phyloP scores from a whole-genome alignment of 1,139 yeast genomes.

The Lodderomyces parapsilosis region DNA sequence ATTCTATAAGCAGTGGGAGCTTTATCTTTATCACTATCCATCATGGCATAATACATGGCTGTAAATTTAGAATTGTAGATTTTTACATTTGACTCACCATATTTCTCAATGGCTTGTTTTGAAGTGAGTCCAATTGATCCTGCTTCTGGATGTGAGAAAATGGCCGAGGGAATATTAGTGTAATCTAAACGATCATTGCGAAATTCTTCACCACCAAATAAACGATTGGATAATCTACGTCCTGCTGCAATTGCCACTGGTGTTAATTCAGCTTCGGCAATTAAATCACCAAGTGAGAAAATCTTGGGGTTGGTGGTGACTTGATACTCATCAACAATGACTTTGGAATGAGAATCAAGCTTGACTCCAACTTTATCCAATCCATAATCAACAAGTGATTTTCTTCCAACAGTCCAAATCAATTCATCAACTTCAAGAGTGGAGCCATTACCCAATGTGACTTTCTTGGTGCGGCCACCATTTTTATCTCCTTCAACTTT shows the following conservation, averaged over 20 bases:
- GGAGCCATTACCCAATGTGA: conserved; percentile 54
- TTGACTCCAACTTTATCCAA: conserved; percentile 75
- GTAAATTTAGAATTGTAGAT: conserved; percentile 79
- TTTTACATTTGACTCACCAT: conserved; percentile 79
- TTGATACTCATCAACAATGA: conserved; percentile 85
- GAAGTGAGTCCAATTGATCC: conserved; percentile 90
- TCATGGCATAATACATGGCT: conserved; percentile 91
- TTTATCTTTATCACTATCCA: conserved; percentile 63
- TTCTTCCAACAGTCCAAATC: conserved; percentile 94
- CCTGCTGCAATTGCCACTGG: conserved; percentile 99
- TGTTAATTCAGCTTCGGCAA: conserved; percentile 87
- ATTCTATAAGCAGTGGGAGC: conserved; percentile 86
- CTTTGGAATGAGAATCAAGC: conserved; percentile 54
- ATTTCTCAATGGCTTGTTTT: conserved; percentile 69
- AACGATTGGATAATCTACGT: conserved; percentile 84
- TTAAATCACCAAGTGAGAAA: conserved; percentile 90
- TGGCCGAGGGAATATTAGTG: conserved; percentile 81
- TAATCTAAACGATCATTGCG: conserved; percentile 77
- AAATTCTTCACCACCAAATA: conserved; percentile 77
- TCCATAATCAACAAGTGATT: conserved; percentile 69
- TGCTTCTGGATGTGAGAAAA: conserved; percentile 96
- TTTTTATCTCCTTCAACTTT: conserved; percentile 59
- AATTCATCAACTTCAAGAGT: conserved; percentile 72
- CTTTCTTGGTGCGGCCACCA: conserved; percentile 66
- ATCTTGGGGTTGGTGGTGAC: conserved; percentile 70